Base-by-base conservation (phyloP, 495 filamentous ascomycete species). In the Rhypophila decipiens region DNA sequence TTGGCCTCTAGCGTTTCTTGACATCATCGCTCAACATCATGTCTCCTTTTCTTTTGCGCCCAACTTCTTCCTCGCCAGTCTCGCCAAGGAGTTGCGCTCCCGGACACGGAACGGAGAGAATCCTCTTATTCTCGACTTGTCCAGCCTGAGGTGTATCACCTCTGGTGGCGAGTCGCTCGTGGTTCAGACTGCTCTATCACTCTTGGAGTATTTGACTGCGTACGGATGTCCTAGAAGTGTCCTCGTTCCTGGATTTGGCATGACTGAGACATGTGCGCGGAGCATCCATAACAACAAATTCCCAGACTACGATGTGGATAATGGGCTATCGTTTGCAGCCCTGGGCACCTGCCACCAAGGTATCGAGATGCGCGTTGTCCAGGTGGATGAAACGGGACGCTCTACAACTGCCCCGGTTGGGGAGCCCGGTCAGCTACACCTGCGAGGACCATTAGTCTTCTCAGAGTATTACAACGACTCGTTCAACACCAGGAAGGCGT, bases 391-490 rank as follows among this genome's bases (percentile, higher is more conserved):
- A n/a, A n/a, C n/a, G n/a, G n/a, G n/a, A n/a, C n/a, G n/a, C n/a
- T n/a, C n/a, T n/a, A n/a, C n/a, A n/a, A n/a, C n/a, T n/a, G 44
- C 53, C 5, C 46, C 44, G 21, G 19, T 23, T 10, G 48, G 44
- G 24, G 49, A 58, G 37, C 38, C n/a, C 13, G 62, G 60, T 2
- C 34, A 46, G 34, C 51, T 67, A 1, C 52, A 67, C 24, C 24
- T 67, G 1, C 20, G 23, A 21, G 62, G 64, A 12, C 60, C 68
- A 2, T 69, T 77, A 18, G 61, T 86, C 4, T 86, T 84, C 61
- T 65, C 71, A 31, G 68, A 69, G 19, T 87, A 87, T 57, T 76
- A 76, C 54, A 77, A 80, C 49, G 80, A 87, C 49, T 55, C 60
- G 0, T 55, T 67, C 23, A 76, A 71, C 4, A 86, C 79, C 4